Base-by-base conservation (phyloP, 805 yeast genomes). In the Metschnikowia arizonensis region DNA sequence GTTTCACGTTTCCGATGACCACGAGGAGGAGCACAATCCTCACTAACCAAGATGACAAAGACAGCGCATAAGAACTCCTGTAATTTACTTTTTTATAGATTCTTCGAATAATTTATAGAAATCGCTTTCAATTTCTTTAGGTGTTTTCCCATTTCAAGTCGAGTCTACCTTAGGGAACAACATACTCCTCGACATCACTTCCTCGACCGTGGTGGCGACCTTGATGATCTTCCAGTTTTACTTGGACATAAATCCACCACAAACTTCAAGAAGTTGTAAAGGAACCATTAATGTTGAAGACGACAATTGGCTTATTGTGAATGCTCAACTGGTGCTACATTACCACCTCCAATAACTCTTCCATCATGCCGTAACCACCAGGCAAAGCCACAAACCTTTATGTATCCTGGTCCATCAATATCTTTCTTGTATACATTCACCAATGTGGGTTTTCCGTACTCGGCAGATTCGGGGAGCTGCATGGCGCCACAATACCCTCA, bases 271-370 rank as follows among this genome's bases (percentile, higher is more conserved):
- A 88, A 73, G 29, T 77, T 78, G 62, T 88, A 63, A 78, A 88
- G 62, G 85, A 88, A 0, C 96, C 96, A 64, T 84, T 74, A 44
- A 83, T 74, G 65, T 88, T 88, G 66, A 81, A 82, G 33, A 88
- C 59, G 12, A 88, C 82, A 56, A 88, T 80, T 24, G 96, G 96
- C 63, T 84, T 84, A 50, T 73, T 68, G 64, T 88, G 96, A 53
- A 88, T 88, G 28, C 90, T 93, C 56, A 88, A 73, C 70, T 88
- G 96, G 40, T 82, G 80, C 96, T 96, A 88, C 3, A 96, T 88
- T 48, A 85, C 84, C 45, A 87, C 84, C 69, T 88, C 96, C 83
- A 88, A 82, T 50, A 88, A 72, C 66, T 88, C 96, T 65, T 88
- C 96, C 60, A 87, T 66, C 6, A 95, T 88, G 41, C 96, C 96